These are phyloP conservation scores for Lipomyces starkeyi DNA, from an alignment of 805 yeast genomes.

Conservation along the genomic window DNA sequence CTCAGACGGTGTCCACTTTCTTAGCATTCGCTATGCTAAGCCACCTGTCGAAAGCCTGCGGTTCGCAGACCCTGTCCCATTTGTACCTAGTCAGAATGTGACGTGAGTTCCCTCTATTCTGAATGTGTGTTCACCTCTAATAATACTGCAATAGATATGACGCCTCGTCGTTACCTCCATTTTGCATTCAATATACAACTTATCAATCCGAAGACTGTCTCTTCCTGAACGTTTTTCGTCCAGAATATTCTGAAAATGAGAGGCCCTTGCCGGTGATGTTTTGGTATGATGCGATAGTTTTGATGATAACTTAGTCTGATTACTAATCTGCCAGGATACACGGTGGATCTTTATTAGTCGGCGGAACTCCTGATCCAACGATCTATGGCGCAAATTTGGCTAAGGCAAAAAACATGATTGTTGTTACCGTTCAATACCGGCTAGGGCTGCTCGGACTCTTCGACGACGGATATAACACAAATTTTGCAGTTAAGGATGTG, in stretches of 20 bases:
- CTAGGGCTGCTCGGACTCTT: constrained; percentile 38
- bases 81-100: constrained; percentile 8
- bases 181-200: constrained; percentile 25
- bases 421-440: constrained; percentile 38
- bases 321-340: constrained; percentile 48
- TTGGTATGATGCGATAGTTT: constrained; percentile 20
- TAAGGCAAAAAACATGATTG: constrained; percentile 36
- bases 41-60: constrained; percentile 32
- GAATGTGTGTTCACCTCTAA: neutral
- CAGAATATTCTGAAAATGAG: constrained; percentile 9
- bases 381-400: constrained; percentile 42
- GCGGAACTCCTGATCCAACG: constrained; percentile 43
- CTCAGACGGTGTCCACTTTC: constrained; percentile 24
- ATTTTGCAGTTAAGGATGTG: constrained; percentile 34
- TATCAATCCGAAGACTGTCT: constrained; percentile 37
- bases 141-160: constrained; percentile 15
- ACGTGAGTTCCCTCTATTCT: constrained; percentile 10
- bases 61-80: constrained; percentile 31
- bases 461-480: constrained; percentile 34
- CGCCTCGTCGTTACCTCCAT: constrained; percentile 35
- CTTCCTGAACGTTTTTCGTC: constrained; percentile 34
- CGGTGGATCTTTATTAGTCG: constrained; percentile 48
- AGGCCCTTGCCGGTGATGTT: constrained; percentile 24
- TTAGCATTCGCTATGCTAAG: constrained; percentile 35
- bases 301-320: neutral